Percentiles rank a stretch among this genome's conserved stretches.
phyloP scores from a whole-genome alignment of 768 basidiomycete species.

The Nidularia sp. region DNA sequence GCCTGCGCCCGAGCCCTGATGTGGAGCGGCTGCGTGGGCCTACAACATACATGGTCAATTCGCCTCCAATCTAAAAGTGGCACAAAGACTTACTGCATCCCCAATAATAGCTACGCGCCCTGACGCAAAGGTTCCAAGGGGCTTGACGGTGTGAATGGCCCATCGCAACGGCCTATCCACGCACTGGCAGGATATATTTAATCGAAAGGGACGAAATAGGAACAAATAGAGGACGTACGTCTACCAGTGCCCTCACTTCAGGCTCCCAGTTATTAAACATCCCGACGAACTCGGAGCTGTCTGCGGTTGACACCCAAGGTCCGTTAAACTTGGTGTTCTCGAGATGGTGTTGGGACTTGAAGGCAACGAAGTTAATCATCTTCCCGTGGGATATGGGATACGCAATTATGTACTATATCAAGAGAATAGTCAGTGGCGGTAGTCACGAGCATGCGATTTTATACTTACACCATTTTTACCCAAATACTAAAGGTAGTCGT shows the following conservation, averaged over 20 bases:
- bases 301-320: slow-evolving; percentile 46
- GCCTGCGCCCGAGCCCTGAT: slow-evolving; percentile 56
- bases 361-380: slow-evolving; percentile 61
- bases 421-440: background rate
- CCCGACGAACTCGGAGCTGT: slow-evolving; percentile 37
- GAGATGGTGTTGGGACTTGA: slow-evolving; percentile 44
- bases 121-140: slow-evolving; percentile 46
- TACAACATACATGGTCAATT: too few relatives aligned
- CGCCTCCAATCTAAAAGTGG: background rate
- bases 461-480: slow-evolving; percentile 43
- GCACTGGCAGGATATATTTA: slow-evolving; percentile 33
- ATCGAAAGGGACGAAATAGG: background rate
- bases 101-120: slow-evolving; percentile 46
- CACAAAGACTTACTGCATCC: slow-evolving; percentile 37
- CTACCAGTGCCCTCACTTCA: slow-evolving; percentile 52
- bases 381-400: slow-evolving; percentile 60
- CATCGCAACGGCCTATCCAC: slow-evolving; percentile 50
- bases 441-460: background rate
- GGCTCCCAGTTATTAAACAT: slow-evolving; percentile 54
- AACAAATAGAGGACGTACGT: slow-evolving; percentile 29
- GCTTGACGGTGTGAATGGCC: slow-evolving; percentile 58
- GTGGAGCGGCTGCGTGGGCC: slow-evolving; percentile 53
- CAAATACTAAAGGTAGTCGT: slow-evolving; percentile 41
- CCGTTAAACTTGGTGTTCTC: slow-evolving; percentile 45
- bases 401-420: slow-evolving; percentile 49